Evolutionary conservation across 2,329 filamentous ascomycete genomes (phyloP).

Genomic region (Alternaria ethzedia): DNA sequence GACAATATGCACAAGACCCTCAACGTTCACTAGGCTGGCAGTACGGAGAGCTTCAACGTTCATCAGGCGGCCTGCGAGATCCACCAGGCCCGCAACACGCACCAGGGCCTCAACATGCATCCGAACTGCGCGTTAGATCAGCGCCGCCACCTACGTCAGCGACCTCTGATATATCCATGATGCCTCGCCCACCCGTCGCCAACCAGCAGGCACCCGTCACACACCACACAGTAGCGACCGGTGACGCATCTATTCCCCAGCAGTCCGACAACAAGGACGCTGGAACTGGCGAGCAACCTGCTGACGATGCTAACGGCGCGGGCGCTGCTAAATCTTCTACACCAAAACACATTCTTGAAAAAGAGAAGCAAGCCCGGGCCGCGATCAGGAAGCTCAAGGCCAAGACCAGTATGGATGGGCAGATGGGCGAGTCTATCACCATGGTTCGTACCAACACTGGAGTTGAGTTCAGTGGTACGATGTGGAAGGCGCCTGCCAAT

Average conservation of each 20-base stretch:
- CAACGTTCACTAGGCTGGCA: too few relatives aligned
- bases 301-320: neutral
- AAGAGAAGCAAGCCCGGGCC: neutral
- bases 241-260: neutral
- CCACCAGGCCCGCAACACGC: too few relatives aligned
- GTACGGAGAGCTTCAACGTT: too few relatives aligned
- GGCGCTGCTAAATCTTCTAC: neutral
- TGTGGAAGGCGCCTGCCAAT: neutral
- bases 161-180: fast-evolving
- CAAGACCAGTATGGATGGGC: neutral
- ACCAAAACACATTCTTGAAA: neutral
- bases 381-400: neutral
- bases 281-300: neutral
- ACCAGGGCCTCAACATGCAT: neutral
- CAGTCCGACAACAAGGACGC: neutral
- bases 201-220: neutral
- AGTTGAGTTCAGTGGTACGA: neutral
- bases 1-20: too few relatives aligned
- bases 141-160: neutral
- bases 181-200: neutral
- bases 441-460: neutral
- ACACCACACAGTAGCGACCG: neutral
- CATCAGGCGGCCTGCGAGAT: too few relatives aligned
- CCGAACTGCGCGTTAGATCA: neutral
- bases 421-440: neutral